A percentile compares a stretch with the other conserved stretches of the same genome.
These are phyloP conservation scores for Chytriomyces confervae DNA, from an alignment of 192 early-diverging fungal genomes.

Conservation along the genomic window DNA sequence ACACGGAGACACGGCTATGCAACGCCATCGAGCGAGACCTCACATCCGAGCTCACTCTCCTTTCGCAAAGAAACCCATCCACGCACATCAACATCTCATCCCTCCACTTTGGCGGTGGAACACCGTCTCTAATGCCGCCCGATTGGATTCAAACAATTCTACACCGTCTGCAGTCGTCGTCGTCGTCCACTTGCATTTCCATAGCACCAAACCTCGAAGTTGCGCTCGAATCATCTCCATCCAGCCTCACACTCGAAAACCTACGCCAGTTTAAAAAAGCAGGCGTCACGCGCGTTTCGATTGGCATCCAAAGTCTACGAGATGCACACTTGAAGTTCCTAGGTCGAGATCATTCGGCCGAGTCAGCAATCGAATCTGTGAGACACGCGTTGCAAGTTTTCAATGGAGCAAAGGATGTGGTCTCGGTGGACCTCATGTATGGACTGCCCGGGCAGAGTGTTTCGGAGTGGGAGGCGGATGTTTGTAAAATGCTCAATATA, in stretches of 20 bases:
- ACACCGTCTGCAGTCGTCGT: background rate
- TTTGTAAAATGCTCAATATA: constrained; percentile 34
- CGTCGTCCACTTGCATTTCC: constrained; percentile 24
- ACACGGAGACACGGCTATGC: background rate
- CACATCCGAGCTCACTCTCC: background rate
- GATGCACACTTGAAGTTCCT: constrained; percentile 42
- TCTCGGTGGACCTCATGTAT: constrained; percentile 63
- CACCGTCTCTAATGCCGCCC: constrained; percentile 46
- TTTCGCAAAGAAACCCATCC: background rate
- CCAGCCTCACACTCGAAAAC: constrained; percentile 37
- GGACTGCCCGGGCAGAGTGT: constrained; percentile 54
- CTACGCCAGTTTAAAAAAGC: constrained; percentile 33
- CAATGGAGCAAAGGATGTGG: constrained; percentile 41
- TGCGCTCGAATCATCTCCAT: constrained; percentile 52
- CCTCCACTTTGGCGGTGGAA: constrained; percentile 63
- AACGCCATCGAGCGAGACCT: constrained; percentile 12
- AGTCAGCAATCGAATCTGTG: background rate
- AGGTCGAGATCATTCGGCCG: constrained; percentile 50
- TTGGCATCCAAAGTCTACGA: constrained; percentile 60
- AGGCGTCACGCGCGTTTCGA: constrained; percentile 57
- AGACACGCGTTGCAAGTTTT: background rate
- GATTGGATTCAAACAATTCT: too few species aligned
- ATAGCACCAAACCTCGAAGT: constrained; percentile 49
- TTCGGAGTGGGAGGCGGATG: constrained; percentile 45
- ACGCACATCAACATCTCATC: constrained; percentile 27